Evolutionary conservation across 129 eudicot species (phyloP).

Genomic region (Flaveria trinervia): DNA sequence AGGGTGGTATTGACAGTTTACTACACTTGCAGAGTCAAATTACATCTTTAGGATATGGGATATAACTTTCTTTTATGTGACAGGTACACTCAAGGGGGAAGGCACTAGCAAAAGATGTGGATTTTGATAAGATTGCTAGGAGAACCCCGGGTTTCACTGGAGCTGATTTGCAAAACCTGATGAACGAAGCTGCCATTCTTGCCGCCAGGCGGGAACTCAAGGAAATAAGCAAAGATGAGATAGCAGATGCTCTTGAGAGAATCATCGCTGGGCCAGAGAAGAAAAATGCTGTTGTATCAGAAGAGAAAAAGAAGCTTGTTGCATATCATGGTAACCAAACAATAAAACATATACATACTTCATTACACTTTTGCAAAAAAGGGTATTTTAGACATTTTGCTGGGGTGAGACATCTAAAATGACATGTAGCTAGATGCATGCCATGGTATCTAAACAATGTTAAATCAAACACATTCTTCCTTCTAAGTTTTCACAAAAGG

Average conservation of each 20-base stretch:
- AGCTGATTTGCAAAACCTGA: slow-evolving; percentile 88
- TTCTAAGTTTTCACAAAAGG: background rate
- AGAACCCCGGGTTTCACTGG: slow-evolving; percentile 97
- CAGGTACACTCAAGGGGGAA: slow-evolving; percentile 96
- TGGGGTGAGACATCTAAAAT: background rate
- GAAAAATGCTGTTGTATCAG: slow-evolving; percentile 95
- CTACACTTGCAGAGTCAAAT: background rate
- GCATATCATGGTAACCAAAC: slow-evolving; percentile 78
- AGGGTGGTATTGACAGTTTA: slow-evolving; percentile 12
- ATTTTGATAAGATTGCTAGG: slow-evolving; percentile 90
- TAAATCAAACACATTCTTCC: background rate
- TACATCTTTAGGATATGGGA: background rate
- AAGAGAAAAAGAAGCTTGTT: slow-evolving; percentile 88
- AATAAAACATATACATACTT: background rate
- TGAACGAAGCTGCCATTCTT: slow-evolving; percentile 98
- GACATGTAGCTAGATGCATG: background rate
- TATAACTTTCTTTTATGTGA: slow-evolving; percentile 18
- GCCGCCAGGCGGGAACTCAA: slow-evolving; percentile 95
- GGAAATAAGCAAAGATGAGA: slow-evolving; percentile 98
- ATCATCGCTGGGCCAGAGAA: slow-evolving; percentile 98
- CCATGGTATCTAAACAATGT: background rate
- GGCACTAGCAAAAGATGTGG: slow-evolving; percentile 93
- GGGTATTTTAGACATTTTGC: slow-evolving; percentile 8
- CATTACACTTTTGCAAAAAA: background rate
- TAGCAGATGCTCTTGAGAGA: slow-evolving; percentile 91